A percentile compares a stretch with the other conserved stretches of the same genome.
Evolutionary conservation across 345 rosid species (phyloP).

Genomic region (Populus alba): DNA sequence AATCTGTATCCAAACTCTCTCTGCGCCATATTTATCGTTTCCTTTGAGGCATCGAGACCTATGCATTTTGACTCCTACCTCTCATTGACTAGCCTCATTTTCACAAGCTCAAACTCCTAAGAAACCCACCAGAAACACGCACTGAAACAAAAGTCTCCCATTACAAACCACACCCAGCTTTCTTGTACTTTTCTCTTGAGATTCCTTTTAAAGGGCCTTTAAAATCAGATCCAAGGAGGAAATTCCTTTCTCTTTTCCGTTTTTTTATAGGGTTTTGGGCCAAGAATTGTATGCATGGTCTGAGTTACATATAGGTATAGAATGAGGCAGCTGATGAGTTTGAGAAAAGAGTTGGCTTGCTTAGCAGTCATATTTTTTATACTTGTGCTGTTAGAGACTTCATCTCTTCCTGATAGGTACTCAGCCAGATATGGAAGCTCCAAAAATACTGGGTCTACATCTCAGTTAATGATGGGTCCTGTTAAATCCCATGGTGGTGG

Average conservation of each 20-base stretch:
- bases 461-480: constrained; percentile 14
- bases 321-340: constrained; percentile 22
- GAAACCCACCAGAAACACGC: constrained; percentile 3
- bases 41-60: constrained; percentile 30
- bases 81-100: constrained; percentile 33
- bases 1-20: constrained; percentile 11
- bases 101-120: constrained; percentile 35
- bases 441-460: constrained; percentile 18
- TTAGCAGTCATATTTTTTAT: constrained; percentile 34
- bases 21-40: constrained; percentile 20
- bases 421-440: constrained; percentile 23
- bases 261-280: constrained; percentile 13
- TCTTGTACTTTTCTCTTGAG: neutral
- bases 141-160: neutral
- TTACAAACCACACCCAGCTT: constrained; percentile 2
- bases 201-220: neutral
- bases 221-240: constrained; percentile 9
- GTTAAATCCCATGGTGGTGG: constrained; percentile 5
- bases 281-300: constrained; percentile 20
- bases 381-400: constrained; percentile 29
- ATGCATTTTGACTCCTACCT: constrained; percentile 36
- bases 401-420: constrained; percentile 22
- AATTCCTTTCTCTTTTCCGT: neutral
- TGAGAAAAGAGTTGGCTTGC: constrained; percentile 25
- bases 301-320: neutral